Evolutionary conservation across 2,329 filamentous ascomycete genomes (phyloP).

Genomic region (Pseudogymnoascus verrucosus): DNA sequence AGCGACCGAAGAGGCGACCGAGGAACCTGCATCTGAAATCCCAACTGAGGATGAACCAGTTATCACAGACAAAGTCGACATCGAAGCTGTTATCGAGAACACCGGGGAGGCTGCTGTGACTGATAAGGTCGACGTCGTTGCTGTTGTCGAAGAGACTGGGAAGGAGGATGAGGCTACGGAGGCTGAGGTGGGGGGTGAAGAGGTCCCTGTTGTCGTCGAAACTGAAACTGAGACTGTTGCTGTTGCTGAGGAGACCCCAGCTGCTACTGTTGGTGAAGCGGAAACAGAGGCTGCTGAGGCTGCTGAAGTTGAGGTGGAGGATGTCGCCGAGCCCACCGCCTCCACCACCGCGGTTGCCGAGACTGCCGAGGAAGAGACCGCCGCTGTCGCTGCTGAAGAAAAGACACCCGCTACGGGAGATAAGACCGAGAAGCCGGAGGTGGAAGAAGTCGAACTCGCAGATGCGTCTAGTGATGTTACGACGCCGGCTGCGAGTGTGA

Average conservation of each 20-base stretch:
- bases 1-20: background rate
- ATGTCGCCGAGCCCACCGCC: background rate
- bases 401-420: background rate
- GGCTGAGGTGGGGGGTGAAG: background rate
- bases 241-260: background rate
- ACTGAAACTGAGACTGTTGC: conserved; percentile 18
- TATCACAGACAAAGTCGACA: background rate
- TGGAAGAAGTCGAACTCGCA: background rate
- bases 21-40: background rate
- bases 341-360: conserved; percentile 6
- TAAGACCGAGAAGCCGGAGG: background rate
- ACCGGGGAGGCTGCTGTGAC: background rate
- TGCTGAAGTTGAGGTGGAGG: background rate
- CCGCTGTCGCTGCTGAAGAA: background rate
- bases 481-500: background rate
- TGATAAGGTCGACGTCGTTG: background rate
- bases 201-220: background rate
- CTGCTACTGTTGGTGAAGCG: background rate
- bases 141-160: background rate
- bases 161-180: background rate
- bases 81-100: background rate
- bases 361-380: background rate
- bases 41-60: background rate
- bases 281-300: background rate
- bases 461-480: background rate